A percentile compares a stretch with the other conserved stretches of the same genome.
Conservation (phyloP, 139 green algal genomes). For the Closterium sp. region DNA sequence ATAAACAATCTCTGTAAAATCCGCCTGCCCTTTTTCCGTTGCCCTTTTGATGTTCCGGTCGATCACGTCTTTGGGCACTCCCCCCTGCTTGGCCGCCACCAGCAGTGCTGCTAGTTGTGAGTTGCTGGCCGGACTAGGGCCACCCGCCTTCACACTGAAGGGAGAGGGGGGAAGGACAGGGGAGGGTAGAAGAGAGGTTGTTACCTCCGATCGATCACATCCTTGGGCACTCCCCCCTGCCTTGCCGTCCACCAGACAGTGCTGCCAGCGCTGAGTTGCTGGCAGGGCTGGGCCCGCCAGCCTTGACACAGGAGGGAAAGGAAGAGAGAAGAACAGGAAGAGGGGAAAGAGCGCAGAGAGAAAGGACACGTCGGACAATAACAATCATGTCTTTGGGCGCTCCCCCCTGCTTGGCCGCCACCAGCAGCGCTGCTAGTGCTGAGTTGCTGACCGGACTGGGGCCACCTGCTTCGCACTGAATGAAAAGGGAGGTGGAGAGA, state of each 20-base stretch:
- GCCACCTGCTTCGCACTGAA: constrained; percentile 67
- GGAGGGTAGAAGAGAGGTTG: constrained; percentile 63
- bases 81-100: constrained; percentile 66
- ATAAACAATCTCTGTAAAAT: constrained; percentile 77
- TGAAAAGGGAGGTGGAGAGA: no score
- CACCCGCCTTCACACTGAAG: constrained; percentile 67
- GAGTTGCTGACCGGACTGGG: constrained; percentile 71
- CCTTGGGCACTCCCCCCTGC: constrained; percentile 66
- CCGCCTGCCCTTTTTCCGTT: constrained; percentile 72
- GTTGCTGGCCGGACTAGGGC: constrained; percentile 72
- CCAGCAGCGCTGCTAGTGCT: no score
- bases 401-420: constrained; percentile 28
- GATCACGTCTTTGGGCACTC: constrained; percentile 81
- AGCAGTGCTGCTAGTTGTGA: constrained; percentile 66
- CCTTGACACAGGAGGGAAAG: constrained; percentile 65
- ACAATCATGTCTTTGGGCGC: constrained; percentile 82
- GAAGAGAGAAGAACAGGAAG: no score
- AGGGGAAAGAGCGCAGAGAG: no score
- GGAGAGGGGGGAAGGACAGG: neutral
- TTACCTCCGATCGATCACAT: constrained; percentile 91
- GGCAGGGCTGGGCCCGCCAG: constrained; percentile 69
- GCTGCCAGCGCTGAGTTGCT: constrained; percentile 72
- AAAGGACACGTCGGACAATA: no score
- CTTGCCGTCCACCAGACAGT: constrained; percentile 71
- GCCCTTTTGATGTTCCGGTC: constrained; percentile 88